Evolutionary conservation across 2,329 filamentous ascomycete genomes (phyloP).

Genomic region (Aureobasidium musti): DNA sequence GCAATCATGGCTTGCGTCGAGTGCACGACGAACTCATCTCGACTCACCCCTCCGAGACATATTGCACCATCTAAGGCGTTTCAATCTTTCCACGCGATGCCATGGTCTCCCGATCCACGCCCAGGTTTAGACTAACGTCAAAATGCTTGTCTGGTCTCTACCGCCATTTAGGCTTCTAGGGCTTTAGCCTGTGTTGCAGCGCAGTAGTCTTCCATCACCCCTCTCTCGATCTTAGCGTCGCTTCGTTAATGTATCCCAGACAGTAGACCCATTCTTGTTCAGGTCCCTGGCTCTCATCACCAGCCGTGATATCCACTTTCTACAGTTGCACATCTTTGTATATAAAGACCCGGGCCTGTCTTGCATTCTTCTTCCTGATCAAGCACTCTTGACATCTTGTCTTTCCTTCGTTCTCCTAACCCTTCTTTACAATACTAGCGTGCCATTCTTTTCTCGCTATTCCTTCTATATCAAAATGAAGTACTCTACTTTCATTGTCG

Average conservation of each 20-base stretch:
- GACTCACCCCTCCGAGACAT: background rate
- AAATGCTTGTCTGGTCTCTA: slow-evolving; percentile 22
- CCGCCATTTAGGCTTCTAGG: slow-evolving; percentile 14
- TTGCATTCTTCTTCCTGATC: background rate
- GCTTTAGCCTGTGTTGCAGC: slow-evolving; percentile 14
- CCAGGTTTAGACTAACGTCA: slow-evolving; percentile 13
- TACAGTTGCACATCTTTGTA: background rate
- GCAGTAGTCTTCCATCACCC: slow-evolving; percentile 13
- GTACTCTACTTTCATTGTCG: slow-evolving; percentile 33
- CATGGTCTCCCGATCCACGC: slow-evolving; percentile 3
- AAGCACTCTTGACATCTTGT: slow-evolving; percentile 17
- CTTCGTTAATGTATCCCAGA: slow-evolving; percentile 17
- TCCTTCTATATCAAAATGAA: slow-evolving; percentile 34
- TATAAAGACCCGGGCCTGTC: slow-evolving; percentile 7
- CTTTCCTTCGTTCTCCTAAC: slow-evolving; percentile 17
- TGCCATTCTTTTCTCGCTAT: slow-evolving; percentile 30
- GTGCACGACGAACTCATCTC: background rate
- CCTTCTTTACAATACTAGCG: slow-evolving; percentile 11
- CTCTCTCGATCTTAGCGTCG: slow-evolving; percentile 12
- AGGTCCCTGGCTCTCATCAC: background rate
- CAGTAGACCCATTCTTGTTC: slow-evolving; percentile 1
- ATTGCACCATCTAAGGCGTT: slow-evolving; percentile 13
- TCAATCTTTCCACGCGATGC: slow-evolving; percentile 18
- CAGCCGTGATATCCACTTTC: slow-evolving; percentile 13
- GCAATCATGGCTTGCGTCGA: slow-evolving; percentile 8